Conservation (phyloP, 768 basidiomycete genomes). For the Mycena leptocephala region DNA sequence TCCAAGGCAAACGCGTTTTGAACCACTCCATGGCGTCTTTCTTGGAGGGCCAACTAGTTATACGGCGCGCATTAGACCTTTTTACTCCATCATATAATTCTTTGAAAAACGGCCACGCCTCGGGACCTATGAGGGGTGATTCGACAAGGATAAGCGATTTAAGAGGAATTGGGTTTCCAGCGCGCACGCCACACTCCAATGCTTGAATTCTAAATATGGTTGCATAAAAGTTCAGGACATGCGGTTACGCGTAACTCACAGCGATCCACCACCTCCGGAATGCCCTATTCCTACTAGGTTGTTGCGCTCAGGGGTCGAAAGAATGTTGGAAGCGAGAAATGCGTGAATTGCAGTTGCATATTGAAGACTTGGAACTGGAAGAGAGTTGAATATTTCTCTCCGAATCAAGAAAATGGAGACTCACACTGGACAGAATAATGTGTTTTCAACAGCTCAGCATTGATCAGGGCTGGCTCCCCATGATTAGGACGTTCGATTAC, state of each 20-base stretch:
- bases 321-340: constrained; percentile 30
- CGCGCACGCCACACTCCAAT: constrained; percentile 14
- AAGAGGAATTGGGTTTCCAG: constrained; percentile 10
- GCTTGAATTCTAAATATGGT: constrained; percentile 20
- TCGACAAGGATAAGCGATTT: constrained; percentile 16
- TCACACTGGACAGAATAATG: constrained; percentile 26
- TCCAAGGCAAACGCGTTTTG: constrained; percentile 19
- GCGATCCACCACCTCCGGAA: constrained; percentile 31
- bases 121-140: constrained; percentile 17
- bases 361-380: constrained; percentile 26
- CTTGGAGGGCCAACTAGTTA: constrained; percentile 19
- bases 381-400: neutral
- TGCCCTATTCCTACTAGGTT: constrained; percentile 34
- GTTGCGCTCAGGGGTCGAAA: constrained; percentile 17
- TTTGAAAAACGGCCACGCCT: constrained; percentile 22
- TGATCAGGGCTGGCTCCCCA: constrained; percentile 17
- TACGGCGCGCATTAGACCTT: constrained; percentile 27
- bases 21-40: constrained; percentile 27
- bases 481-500: constrained; percentile 30
- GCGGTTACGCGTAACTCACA: constrained; percentile 5
- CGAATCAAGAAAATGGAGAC: neutral
- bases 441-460: constrained; percentile 16
- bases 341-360: constrained; percentile 30
- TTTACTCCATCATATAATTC: constrained; percentile 4
- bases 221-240: neutral